phyloP scores from a whole-genome alignment of 257 asterid genomes.

The Solanum piurae region DNA sequence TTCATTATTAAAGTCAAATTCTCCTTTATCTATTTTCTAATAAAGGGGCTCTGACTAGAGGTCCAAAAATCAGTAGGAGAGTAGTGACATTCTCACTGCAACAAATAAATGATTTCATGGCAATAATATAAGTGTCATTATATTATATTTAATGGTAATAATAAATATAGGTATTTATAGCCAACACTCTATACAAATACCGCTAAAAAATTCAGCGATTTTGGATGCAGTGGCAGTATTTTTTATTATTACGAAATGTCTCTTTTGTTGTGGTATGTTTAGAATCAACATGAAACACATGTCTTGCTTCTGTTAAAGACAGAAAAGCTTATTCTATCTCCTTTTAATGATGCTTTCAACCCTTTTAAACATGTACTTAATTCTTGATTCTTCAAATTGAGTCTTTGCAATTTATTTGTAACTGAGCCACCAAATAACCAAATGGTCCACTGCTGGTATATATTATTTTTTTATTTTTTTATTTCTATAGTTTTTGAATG shows the following conservation, averaged over 20 bases:
- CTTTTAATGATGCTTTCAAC: background rate
- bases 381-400: background rate
- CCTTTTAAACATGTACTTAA: background rate
- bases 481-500: background rate
- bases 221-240: background rate
- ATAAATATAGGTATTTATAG: too few species aligned
- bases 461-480: background rate
- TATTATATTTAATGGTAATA: too few species aligned
- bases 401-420: background rate
- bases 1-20: background rate
- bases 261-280: background rate
- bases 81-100: background rate
- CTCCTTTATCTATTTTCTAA: background rate
- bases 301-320: background rate
- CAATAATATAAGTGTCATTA: too few species aligned
- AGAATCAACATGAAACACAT: background rate
- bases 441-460: constrained; percentile 14
- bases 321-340: background rate
- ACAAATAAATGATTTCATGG: background rate
- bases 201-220: background rate
- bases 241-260: too few species aligned
- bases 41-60: background rate
- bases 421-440: background rate
- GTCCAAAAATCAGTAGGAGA: background rate
- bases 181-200: too few species aligned